phyloP scores from a whole-genome alignment of 1,284 basidiomycete species.

The Tranzscheliella williamsii region DNA sequence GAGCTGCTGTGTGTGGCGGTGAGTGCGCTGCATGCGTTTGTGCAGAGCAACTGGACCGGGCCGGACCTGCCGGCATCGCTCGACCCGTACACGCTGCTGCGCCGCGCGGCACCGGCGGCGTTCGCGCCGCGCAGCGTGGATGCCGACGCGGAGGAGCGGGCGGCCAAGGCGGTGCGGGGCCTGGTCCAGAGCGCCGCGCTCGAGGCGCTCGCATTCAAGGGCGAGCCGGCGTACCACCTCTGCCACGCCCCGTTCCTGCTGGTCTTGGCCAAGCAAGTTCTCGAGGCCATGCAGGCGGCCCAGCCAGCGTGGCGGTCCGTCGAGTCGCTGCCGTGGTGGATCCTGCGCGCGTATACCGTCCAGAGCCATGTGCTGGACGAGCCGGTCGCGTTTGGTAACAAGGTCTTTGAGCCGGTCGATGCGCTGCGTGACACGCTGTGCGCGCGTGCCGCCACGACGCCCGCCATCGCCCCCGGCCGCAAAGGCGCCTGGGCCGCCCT shows the following conservation, averaged over 20 bases:
- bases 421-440: slow-evolving; percentile 63
- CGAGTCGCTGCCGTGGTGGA: slow-evolving; percentile 68
- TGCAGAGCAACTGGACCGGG: slow-evolving; percentile 96
- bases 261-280: slow-evolving; percentile 74
- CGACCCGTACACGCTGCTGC: slow-evolving; percentile 59
- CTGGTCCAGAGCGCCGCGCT: slow-evolving; percentile 70
- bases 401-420: slow-evolving; percentile 66
- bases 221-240: slow-evolving; percentile 96
- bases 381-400: slow-evolving; percentile 69
- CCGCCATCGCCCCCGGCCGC: neutral
- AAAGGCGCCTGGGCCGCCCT: slow-evolving; percentile 66
- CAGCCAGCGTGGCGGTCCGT: neutral
- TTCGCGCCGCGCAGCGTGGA: slow-evolving; percentile 66
- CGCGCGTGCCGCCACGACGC: slow-evolving; percentile 52
- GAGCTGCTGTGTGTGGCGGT: slow-evolving; percentile 70
- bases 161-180: slow-evolving; percentile 19
- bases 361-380: slow-evolving; percentile 88
- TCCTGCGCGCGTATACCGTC: slow-evolving; percentile 72
- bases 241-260: slow-evolving; percentile 73
- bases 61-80: slow-evolving; percentile 71
- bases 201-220: slow-evolving; percentile 77
- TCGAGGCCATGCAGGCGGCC: slow-evolving; percentile 63
- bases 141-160: slow-evolving; percentile 56
- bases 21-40: slow-evolving; percentile 82
- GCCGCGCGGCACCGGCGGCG: slow-evolving; percentile 53